phyloP scores from a whole-genome alignment of 2,329 filamentous ascomycete species.

The Pseudophaeomoniella oleicola region DNA sequence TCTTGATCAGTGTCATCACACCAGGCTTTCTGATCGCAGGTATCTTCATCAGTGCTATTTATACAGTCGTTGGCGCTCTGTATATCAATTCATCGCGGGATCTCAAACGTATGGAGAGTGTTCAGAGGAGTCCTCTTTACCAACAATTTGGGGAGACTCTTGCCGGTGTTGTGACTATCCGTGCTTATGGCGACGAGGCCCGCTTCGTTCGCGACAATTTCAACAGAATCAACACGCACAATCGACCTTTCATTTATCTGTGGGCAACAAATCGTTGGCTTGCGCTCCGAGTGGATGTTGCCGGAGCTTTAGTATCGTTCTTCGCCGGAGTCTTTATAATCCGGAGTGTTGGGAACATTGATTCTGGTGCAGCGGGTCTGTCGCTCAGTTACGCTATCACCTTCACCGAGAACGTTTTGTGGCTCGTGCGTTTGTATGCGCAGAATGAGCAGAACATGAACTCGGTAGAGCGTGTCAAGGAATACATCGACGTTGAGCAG shows the following conservation, averaged over 20 bases:
- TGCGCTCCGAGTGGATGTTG: slow-evolving; percentile 75
- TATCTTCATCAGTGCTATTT: slow-evolving; percentile 68
- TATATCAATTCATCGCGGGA: slow-evolving; percentile 91
- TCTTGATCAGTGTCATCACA: slow-evolving; percentile 76
- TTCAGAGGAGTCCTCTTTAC: slow-evolving; percentile 87
- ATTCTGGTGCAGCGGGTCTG: slow-evolving; percentile 82
- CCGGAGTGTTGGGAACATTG: slow-evolving; percentile 63
- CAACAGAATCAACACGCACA: slow-evolving; percentile 72
- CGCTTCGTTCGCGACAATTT: slow-evolving; percentile 91
- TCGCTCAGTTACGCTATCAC: slow-evolving; percentile 92
- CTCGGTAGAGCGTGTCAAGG: slow-evolving; percentile 90
- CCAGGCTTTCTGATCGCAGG: slow-evolving; percentile 81
- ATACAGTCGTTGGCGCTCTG: slow-evolving; percentile 69
- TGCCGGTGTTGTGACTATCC: slow-evolving; percentile 87
- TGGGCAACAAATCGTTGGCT: slow-evolving; percentile 98
- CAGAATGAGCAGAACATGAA: slow-evolving; percentile 99
- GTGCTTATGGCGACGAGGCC: slow-evolving; percentile 86
- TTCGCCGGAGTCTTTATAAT: slow-evolving; percentile 88
- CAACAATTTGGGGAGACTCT: slow-evolving; percentile 97
- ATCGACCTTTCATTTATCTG: slow-evolving; percentile 85
- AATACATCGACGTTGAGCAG: slow-evolving; percentile 92
- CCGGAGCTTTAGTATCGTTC: slow-evolving; percentile 85
- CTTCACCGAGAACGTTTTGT: slow-evolving; percentile 92
- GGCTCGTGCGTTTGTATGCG: slow-evolving; percentile 88
- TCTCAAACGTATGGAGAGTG: slow-evolving; percentile 84